Evolutionary conservation across 345 rosid species (phyloP), one percentile per base, ranked within the genome.

Genomic region (Erysimum cheiranthoides): DNA sequence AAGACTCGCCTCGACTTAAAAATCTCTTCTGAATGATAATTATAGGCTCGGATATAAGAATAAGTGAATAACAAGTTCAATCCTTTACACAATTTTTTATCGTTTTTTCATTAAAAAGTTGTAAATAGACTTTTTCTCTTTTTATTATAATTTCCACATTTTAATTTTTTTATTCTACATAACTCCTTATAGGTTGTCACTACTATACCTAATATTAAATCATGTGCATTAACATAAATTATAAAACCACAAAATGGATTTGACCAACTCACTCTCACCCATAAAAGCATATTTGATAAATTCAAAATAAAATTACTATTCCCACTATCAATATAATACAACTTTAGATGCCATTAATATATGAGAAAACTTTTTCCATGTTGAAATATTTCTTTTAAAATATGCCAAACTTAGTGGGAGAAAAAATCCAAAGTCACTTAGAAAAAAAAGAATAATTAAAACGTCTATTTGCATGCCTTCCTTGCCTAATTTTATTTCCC

Each of bases 391-490:
- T 74, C 39, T 38, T 59, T 67, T 30, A 38, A 67, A 74, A 66
- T 47, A 74, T 74, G 66, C 72, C 59, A 73, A 61, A 6, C 46
- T 47, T 57, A 73, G 46, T 65, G 60, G 18, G 58, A 42, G 16
- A 25, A 35, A 34, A 74, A 21, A 36, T 66, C 30, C 28, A 59
- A 71, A 60, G 68, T 61, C 36, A 40, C 56, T 57, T 3, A n/a
- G n/a, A n/a, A 35, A 47, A 21, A 17, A 66, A 18, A 18, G 61
- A 75, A 49, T 68, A 68, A 67, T 67, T 47, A 16, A 34, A 65
- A 73, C 71, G 39, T 47, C 59, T 57, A 36, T 56, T 34, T 74
- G 60, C 78, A 66, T 66, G 72, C 72, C 28, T 42, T 65, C 58
- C 53, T 13, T 13, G 16, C 13, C 16, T 11, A 8, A 51, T 47